Evolutionary conservation across 106 monocot genomes (phyloP).

Genomic region (Xerophyta viscosa): DNA sequence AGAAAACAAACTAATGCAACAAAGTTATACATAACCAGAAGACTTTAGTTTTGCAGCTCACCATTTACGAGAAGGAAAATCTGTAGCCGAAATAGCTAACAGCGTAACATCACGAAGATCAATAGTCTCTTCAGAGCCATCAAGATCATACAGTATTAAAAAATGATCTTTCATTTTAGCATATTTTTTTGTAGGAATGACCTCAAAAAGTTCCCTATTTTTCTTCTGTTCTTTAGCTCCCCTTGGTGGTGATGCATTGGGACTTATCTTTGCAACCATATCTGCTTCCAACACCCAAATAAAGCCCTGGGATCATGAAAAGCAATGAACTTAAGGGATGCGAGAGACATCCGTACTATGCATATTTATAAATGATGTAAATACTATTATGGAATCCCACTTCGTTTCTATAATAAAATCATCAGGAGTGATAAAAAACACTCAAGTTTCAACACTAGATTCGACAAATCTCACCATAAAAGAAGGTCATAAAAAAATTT

Average conservation of each 20-base stretch:
- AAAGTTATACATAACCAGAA: too few species aligned
- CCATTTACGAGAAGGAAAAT: constrained; percentile 74
- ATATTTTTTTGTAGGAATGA: constrained; percentile 70
- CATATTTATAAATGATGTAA: not conserved
- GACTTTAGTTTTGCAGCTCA: constrained; percentile 16
- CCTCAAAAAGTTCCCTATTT: constrained; percentile 60
- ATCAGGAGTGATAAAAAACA: too few species aligned
- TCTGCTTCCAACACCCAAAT: constrained; percentile 83
- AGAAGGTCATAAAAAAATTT: too few species aligned
- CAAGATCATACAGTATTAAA: constrained; percentile 44
- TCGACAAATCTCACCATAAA: too few species aligned
- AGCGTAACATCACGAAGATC: constrained; percentile 47
- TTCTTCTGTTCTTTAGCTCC: constrained; percentile 42
- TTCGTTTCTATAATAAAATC: too few species aligned
- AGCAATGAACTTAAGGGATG: not conserved
- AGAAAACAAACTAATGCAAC: not conserved
- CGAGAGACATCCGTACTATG: not conserved
- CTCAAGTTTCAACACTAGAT: too few species aligned
- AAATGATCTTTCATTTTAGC: constrained; percentile 60
- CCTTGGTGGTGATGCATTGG: constrained; percentile 34
- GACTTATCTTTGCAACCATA: constrained; percentile 34
- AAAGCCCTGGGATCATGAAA: constrained; percentile 43
- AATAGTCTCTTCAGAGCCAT: constrained; percentile 49
- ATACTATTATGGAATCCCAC: not conserved
- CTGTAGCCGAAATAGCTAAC: constrained; percentile 70